These are phyloP conservation scores for Hanseniaspora guilliermondii DNA, from an alignment of 805 yeast species.

Conservation along the genomic window DNA sequence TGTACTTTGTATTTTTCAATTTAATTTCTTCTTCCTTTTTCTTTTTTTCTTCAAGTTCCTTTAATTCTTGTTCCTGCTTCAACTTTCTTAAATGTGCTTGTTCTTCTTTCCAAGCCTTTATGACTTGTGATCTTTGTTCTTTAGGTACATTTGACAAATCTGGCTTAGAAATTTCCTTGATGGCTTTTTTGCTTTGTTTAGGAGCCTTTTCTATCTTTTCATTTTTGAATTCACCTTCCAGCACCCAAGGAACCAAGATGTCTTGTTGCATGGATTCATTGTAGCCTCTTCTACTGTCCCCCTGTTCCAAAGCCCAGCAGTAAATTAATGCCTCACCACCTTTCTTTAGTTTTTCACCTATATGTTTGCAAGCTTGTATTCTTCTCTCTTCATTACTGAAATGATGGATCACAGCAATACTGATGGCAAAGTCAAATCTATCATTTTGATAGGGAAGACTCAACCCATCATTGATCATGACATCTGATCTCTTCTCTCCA, in stretches of 20 bases:
- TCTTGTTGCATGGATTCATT: slow-evolving; percentile 87
- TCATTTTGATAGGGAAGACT: slow-evolving; percentile 40
- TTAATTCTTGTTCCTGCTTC: slow-evolving; percentile 16
- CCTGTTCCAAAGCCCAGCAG: slow-evolving; percentile 96
- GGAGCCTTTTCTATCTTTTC: slow-evolving; percentile 17
- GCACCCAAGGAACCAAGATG: slow-evolving; percentile 91
- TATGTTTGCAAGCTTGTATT: slow-evolving; percentile 57
- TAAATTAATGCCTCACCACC: slow-evolving; percentile 70
- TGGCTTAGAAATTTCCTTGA: slow-evolving; percentile 18
- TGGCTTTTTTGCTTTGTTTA: slow-evolving; percentile 23
- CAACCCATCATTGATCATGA: slow-evolving; percentile 73
- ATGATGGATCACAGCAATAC: slow-evolving; percentile 93
- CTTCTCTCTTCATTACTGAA: slow-evolving; percentile 78
- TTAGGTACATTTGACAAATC: slow-evolving; percentile 23
- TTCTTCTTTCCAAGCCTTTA: slow-evolving; percentile 23
- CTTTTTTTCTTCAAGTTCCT: slow-evolving; percentile 17
- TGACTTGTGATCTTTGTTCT: slow-evolving; percentile 22
- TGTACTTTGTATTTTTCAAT: slow-evolving; percentile 45
- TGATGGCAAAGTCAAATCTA: slow-evolving; percentile 68
- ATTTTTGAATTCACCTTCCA: slow-evolving; percentile 38
- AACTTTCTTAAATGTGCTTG: slow-evolving; percentile 19
- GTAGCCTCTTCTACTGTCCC: slow-evolving; percentile 76
- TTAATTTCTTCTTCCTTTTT: slow-evolving; percentile 19
- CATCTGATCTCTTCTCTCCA: slow-evolving; percentile 32
- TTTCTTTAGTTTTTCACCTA: slow-evolving; percentile 42